These are phyloP conservation scores for Talaromyces albobiverticillius DNA, from an alignment of 2,329 filamentous ascomycete genomes.

Conservation along the genomic window DNA sequence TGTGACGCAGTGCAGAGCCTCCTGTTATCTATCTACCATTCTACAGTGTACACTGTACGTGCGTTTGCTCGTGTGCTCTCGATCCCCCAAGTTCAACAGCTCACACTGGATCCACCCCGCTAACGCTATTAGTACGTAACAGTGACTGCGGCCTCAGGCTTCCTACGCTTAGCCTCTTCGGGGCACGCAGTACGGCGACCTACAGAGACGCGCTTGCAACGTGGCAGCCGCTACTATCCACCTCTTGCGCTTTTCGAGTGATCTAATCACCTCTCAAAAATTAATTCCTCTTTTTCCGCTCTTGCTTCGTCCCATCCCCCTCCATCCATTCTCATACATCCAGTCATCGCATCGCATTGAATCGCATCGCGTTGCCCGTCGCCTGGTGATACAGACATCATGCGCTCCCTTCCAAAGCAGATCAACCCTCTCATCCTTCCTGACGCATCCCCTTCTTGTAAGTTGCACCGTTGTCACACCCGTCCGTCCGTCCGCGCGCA, in stretches of 20 bases:
- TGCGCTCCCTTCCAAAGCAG: constrained; percentile 45
- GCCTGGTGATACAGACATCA: constrained; percentile 30
- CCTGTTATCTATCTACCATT: no score
- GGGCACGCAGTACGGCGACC: constrained; percentile 11
- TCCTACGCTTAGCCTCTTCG: constrained; percentile 1
- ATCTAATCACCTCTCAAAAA: constrained; percentile 4
- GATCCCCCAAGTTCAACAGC: no score
- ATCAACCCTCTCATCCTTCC: constrained; percentile 46
- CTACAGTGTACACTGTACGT: no score
- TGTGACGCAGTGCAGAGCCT: no score
- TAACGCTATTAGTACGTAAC: constrained; percentile 4
- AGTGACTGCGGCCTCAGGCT: constrained; percentile 8
- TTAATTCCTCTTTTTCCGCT: constrained; percentile 10
- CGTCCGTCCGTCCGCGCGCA: constrained; percentile 20
- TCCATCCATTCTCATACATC: neutral
- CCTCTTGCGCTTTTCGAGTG: constrained; percentile 3
- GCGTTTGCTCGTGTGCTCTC: no score
- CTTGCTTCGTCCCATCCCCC: constrained; percentile 6
- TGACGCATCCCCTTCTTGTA: constrained; percentile 45
- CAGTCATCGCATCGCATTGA: neutral
- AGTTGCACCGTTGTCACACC: constrained; percentile 24
- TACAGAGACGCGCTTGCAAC: constrained; percentile 42
- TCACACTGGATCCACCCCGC: neutral
- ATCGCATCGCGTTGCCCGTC: neutral
- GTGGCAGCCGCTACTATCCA: constrained; percentile 36